Evolutionary conservation across 2,329 filamentous ascomycete genomes (phyloP).

Genomic region (Cladophialophora carrionii): DNA sequence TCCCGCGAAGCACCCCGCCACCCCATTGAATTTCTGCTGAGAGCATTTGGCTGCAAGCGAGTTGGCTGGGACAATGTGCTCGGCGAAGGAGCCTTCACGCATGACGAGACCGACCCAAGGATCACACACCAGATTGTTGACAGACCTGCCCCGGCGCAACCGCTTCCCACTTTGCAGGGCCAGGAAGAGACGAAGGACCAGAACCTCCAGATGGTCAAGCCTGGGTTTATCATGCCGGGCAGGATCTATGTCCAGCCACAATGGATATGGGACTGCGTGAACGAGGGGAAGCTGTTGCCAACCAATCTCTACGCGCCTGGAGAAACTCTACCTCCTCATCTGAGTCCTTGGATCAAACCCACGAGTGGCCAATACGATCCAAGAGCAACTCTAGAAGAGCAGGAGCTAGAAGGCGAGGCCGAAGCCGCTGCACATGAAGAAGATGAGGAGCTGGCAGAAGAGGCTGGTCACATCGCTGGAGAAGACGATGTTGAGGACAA

Average conservation of each 20-base stretch:
- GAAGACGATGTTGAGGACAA: conserved; percentile 48
- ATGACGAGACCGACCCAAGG: conserved; percentile 79
- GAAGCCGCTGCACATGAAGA: conserved; percentile 60
- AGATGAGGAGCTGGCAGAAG: conserved; percentile 40
- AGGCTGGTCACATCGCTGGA: conserved; percentile 47
- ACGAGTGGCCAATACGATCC: conserved; percentile 90
- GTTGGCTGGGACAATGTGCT: conserved; percentile 92
- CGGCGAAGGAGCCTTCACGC: conserved; percentile 89
- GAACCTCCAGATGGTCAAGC: conserved; percentile 43
- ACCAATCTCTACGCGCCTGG: conserved; percentile 89
- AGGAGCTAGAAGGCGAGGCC: conserved; percentile 84
- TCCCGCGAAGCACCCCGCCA: conserved; percentile 91
- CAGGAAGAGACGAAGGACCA: conserved; percentile 32
- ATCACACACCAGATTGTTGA: conserved; percentile 98
- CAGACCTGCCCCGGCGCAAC: conserved; percentile 62
- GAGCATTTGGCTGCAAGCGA: conserved; percentile 92
- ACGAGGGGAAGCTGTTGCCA: conserved; percentile 84
- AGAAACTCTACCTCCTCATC: conserved; percentile 84
- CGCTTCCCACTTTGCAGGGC: conserved; percentile 50
- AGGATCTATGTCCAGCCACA: conserved; percentile 93
- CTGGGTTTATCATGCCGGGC: conserved; percentile 80
- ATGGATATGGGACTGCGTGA: conserved; percentile 98
- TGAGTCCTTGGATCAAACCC: conserved; percentile 92
- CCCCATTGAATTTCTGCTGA: conserved; percentile 87
- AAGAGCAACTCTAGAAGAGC: conserved; percentile 79